These are phyloP conservation scores for Phycomyces nitens DNA, from an alignment of 192 early-diverging fungal species.

Conservation along the genomic window DNA sequence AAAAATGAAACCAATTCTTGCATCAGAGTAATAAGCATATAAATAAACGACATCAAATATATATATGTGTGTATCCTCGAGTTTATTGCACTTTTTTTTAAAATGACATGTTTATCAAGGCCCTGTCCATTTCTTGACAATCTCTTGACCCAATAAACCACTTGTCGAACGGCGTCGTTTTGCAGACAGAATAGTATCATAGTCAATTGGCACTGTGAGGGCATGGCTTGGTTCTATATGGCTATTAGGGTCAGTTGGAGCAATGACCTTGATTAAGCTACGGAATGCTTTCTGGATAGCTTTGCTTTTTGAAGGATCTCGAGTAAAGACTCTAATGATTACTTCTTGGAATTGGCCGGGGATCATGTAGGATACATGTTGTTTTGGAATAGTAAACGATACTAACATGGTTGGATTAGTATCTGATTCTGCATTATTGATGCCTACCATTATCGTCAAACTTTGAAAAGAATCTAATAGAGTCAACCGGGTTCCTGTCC, in stretches of 20 bases:
- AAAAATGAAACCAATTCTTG: conserved; percentile 42
- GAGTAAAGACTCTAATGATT: conserved; percentile 61
- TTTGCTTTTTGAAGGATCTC: conserved; percentile 50
- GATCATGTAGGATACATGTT: conserved; percentile 69
- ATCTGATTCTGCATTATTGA: background rate
- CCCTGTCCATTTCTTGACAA: background rate
- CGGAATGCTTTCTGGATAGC: conserved; percentile 39
- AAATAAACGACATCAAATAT: no score
- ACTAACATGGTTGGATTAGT: conserved; percentile 14
- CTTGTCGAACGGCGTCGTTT: conserved; percentile 7
- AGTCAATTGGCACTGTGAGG: conserved; percentile 20
- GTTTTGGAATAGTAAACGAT: conserved; percentile 63
- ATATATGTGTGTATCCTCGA: background rate
- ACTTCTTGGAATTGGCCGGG: conserved; percentile 69
- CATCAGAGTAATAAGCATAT: background rate
- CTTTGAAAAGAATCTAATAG: conserved; percentile 78
- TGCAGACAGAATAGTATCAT: conserved; percentile 5
- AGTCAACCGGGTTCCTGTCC: conserved; percentile 83
- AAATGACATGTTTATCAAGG: background rate
- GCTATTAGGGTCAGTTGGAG: background rate
- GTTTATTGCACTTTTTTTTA: background rate
- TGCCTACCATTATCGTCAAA: conserved; percentile 41
- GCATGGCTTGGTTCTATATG: conserved; percentile 17
- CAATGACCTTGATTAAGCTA: conserved; percentile 11
- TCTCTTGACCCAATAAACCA: background rate